These are phyloP conservation scores for Metschnikowia matae DNA, from an alignment of 805 yeast genomes.

Conservation along the genomic window DNA sequence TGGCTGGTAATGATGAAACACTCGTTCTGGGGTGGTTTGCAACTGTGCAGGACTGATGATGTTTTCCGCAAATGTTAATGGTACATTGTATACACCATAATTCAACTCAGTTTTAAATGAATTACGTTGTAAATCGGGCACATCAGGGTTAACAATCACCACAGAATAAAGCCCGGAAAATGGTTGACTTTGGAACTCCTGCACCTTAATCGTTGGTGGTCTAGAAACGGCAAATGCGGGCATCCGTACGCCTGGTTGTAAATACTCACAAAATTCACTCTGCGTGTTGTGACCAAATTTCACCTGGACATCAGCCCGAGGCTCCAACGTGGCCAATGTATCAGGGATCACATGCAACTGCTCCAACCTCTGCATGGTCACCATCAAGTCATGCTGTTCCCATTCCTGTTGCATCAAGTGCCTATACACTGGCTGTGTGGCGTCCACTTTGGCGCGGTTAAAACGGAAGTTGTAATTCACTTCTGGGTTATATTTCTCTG, in stretches of 20 bases:
- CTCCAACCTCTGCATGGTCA: constrained; percentile 90
- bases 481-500: constrained; percentile 81
- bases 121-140: constrained; percentile 71
- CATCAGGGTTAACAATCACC: constrained; percentile 85
- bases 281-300: constrained; percentile 63
- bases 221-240: constrained; percentile 69
- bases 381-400: constrained; percentile 66
- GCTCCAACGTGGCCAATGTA: constrained; percentile 84
- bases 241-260: constrained; percentile 73
- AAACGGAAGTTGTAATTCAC: constrained; percentile 64
- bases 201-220: constrained; percentile 75
- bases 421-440: constrained; percentile 77
- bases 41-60: constrained; percentile 46
- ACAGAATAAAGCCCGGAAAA: constrained; percentile 61
- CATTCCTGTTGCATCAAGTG: constrained; percentile 63
- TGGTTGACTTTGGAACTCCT: constrained; percentile 53
- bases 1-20: constrained; percentile 62
- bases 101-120: constrained; percentile 66
- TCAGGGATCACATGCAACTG: constrained; percentile 85
- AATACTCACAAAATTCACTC: constrained; percentile 59
- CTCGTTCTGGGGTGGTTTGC: constrained; percentile 28
- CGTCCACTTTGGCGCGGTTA: constrained; percentile 50
- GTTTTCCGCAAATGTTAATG: constrained; percentile 54
- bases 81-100: constrained; percentile 72
- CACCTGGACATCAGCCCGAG: constrained; percentile 68